A percentile compares a stretch with the other conserved stretches of the same genome.
These are phyloP conservation scores for Diaporthe sp. DNA, from an alignment of 2,329 filamentous ascomycete genomes.

Conservation along the genomic window DNA sequence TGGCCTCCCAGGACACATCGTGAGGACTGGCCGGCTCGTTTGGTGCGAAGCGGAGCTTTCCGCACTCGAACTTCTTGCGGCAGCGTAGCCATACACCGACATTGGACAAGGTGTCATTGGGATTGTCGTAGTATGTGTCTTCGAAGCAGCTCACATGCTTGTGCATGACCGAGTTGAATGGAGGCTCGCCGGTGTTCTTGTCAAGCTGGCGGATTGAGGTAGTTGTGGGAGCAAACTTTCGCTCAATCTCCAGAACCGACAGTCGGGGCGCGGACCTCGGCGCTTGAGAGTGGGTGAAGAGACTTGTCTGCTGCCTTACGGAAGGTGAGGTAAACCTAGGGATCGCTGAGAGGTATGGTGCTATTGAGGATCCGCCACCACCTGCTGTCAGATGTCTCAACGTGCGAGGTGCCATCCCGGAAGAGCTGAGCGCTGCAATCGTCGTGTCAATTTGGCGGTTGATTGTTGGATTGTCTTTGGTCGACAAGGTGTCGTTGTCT, in stretches of 20 bases:
- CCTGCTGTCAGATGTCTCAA: neutral
- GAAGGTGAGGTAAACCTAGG: neutral
- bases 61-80: neutral
- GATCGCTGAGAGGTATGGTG: neutral
- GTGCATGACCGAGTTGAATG: neutral
- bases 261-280: neutral
- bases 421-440: neutral
- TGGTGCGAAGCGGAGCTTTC: neutral
- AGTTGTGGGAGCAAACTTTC: constrained; percentile 7
- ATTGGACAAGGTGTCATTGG: neutral
- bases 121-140: constrained; percentile 13
- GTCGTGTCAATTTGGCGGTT: neutral
- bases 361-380: neutral
- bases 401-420: neutral
- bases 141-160: neutral
- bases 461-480: no score
- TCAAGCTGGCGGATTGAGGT: constrained; percentile 8
- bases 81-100: constrained; percentile 9
- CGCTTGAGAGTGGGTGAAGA: neutral
- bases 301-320: neutral
- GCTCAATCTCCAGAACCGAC: neutral
- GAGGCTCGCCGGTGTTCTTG: neutral
- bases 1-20: constrained; percentile 12
- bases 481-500: no score
- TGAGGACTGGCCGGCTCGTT: neutral